A percentile compares a stretch with the other conserved stretches of the same genome.
phyloP scores from a whole-genome alignment of 2,329 filamentous ascomycete genomes.

The Chrysosporium keratinophilum region DNA sequence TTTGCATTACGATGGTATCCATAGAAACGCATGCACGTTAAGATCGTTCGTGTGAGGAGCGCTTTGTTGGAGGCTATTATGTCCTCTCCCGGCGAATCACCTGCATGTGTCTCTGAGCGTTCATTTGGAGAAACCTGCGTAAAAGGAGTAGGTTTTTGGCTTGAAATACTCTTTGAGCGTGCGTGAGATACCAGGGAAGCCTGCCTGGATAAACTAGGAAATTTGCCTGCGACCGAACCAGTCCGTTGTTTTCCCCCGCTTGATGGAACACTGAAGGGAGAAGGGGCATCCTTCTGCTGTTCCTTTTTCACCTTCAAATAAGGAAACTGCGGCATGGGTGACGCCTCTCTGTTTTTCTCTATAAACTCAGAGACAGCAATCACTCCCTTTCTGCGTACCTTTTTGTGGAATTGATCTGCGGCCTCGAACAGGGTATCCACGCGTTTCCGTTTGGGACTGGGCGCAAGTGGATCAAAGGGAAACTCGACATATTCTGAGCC shows the following conservation, averaged over 20 bases:
- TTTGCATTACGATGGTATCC: conserved; percentile 28
- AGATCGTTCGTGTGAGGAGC: conserved; percentile 33
- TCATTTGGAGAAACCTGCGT: background rate
- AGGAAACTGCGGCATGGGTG: conserved; percentile 18
- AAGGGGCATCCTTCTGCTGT: conserved; percentile 9
- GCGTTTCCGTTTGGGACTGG: conserved; percentile 35
- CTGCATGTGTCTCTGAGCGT: background rate
- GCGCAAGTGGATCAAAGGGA: conserved; percentile 28
- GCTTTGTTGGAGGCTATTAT: conserved; percentile 31
- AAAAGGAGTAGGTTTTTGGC: background rate
- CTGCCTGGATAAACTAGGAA: background rate
- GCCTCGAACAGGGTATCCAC: conserved; percentile 36
- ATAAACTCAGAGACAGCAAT: conserved; percentile 30
- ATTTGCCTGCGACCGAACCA: background rate
- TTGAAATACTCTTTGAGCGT: conserved; percentile 7
- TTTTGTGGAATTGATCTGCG: conserved; percentile 33
- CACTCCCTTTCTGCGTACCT: conserved; percentile 31
- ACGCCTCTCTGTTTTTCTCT: conserved; percentile 29
- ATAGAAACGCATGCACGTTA: conserved; percentile 37
- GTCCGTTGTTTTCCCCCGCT: background rate
- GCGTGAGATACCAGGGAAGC: background rate
- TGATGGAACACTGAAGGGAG: background rate
- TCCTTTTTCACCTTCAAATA: conserved; percentile 31
- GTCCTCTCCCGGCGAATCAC: background rate
- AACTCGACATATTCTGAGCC: conserved; percentile 26